A percentile compares a stretch with the other conserved stretches of the same genome.
Evolutionary conservation across 2,329 filamentous ascomycete genomes (phyloP).

Genomic region (Chaetomium strumarium): DNA sequence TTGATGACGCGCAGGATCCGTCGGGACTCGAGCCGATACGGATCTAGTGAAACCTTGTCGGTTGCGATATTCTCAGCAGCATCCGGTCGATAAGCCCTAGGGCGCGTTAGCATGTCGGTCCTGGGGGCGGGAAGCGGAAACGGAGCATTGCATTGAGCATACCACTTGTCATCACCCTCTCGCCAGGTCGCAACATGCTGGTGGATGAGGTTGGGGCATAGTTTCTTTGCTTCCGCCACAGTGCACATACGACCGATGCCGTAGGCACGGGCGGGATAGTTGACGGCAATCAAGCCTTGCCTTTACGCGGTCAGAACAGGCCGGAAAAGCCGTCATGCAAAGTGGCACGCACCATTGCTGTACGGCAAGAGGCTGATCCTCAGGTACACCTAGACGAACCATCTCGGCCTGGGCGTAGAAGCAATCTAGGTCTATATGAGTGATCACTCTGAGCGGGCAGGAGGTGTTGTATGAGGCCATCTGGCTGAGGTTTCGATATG

Average conservation of each 20-base stretch:
- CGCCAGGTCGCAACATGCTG: slow-evolving; percentile 96
- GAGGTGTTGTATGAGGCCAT: slow-evolving; percentile 64
- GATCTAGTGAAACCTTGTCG: slow-evolving; percentile 91
- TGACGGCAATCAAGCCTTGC: slow-evolving; percentile 92
- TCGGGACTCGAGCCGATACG: slow-evolving; percentile 79
- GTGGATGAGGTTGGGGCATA: slow-evolving; percentile 75
- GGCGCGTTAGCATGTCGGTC: neutral
- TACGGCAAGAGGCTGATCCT: slow-evolving; percentile 79
- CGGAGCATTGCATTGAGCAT: neutral
- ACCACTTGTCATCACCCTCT: slow-evolving; percentile 80
- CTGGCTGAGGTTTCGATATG: slow-evolving; percentile 73
- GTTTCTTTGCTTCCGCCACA: slow-evolving; percentile 73
- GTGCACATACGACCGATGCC: slow-evolving; percentile 77
- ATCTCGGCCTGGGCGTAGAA: slow-evolving; percentile 98
- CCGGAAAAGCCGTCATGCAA: neutral
- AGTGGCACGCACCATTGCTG: slow-evolving; percentile 66
- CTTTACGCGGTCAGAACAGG: slow-evolving; percentile 32
- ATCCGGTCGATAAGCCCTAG: slow-evolving; percentile 73
- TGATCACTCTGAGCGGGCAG: slow-evolving; percentile 78
- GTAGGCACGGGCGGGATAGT: slow-evolving; percentile 81
- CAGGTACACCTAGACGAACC: slow-evolving; percentile 68
- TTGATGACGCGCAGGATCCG: slow-evolving; percentile 77
- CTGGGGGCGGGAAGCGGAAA: neutral
- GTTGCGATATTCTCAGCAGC: slow-evolving; percentile 72
- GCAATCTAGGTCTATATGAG: slow-evolving; percentile 91